phyloP scores from a whole-genome alignment of 441 rosid species.

The Melastoma candidum region DNA sequence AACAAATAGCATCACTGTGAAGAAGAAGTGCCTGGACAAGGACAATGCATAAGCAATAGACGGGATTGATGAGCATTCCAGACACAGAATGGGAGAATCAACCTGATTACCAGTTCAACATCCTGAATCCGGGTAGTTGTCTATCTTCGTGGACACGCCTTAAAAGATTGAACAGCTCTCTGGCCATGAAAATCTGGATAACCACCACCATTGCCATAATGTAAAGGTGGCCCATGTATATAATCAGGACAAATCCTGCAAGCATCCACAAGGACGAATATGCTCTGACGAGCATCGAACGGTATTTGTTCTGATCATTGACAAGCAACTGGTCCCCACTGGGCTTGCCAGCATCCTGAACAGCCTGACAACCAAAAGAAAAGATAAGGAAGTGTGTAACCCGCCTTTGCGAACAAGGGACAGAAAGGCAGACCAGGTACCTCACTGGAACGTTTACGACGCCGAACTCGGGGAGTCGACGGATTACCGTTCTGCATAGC shows the following conservation, averaged over 20 bases:
- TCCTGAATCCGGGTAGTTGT: slow-evolving; percentile 83
- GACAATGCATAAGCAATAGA: slow-evolving; percentile 10
- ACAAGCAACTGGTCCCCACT: slow-evolving; percentile 59
- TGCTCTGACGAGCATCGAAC: slow-evolving; percentile 56
- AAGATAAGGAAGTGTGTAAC: not conserved
- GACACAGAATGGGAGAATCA: not conserved
- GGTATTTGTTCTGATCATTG: slow-evolving; percentile 59
- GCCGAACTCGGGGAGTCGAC: slow-evolving; percentile 47
- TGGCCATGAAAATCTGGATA: slow-evolving; percentile 79
- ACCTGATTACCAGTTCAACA: slow-evolving; percentile 61
- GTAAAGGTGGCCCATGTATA: slow-evolving; percentile 90
- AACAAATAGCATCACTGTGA: slow-evolving; percentile 82
- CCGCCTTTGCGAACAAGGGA: not conserved
- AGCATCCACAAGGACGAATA: slow-evolving; percentile 87
- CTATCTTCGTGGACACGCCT: slow-evolving; percentile 74
- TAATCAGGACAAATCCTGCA: slow-evolving; percentile 56
- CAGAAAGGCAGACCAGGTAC: slow-evolving; percentile 22
- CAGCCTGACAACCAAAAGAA: slow-evolving; percentile 29
- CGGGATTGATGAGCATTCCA: slow-evolving; percentile 5
- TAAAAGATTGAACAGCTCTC: slow-evolving; percentile 66
- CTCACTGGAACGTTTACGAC: slow-evolving; percentile 60
- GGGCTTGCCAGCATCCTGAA: slow-evolving; percentile 35
- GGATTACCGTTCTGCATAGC: slow-evolving; percentile 47
- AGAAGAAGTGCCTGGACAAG: slow-evolving; percentile 76
- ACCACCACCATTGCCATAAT: slow-evolving; percentile 84